Conservation (phyloP, 768 basidiomycete genomes). For the Mycena vitilis region DNA sequence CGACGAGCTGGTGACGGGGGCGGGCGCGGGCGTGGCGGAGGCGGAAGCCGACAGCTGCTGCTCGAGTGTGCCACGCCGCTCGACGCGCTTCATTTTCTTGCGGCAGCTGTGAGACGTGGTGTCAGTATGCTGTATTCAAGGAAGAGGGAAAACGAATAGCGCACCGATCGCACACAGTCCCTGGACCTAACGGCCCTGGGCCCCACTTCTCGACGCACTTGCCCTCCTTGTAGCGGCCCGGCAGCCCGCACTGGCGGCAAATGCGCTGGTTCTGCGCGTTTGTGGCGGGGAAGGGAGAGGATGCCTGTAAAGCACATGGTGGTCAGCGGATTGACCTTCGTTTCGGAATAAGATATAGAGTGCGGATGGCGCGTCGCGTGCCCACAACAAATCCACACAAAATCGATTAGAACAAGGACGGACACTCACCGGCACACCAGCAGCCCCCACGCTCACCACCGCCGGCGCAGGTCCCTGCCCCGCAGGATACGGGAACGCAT, state of each 20-base stretch:
- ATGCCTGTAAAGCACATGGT: neutral
- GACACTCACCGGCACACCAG: neutral
- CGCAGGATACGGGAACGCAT: conserved; percentile 2
- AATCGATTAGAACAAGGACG: neutral
- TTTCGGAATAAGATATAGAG: too few relatives aligned
- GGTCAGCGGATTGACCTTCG: too few relatives aligned
- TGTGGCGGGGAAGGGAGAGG: conserved; percentile 51
- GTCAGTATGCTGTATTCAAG: too few relatives aligned
- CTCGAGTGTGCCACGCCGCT: conserved; percentile 76
- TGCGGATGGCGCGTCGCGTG: too few relatives aligned
- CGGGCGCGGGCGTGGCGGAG: neutral
- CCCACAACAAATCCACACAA: neutral
- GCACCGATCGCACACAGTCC: conserved; percentile 84
- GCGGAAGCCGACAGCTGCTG: conserved; percentile 38
- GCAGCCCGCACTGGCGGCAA: conserved; percentile 78
- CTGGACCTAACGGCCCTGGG: conserved; percentile 84
- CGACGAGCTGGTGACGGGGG: neutral
- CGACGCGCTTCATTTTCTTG: conserved; percentile 89
- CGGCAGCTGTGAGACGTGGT: conserved; percentile 49
- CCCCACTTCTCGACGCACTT: conserved; percentile 93
- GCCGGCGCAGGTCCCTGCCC: neutral
- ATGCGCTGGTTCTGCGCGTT: conserved; percentile 79
- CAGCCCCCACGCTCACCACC: neutral
- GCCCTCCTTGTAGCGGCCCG: conserved; percentile 83
- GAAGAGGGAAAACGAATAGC: too few relatives aligned